Base-by-base conservation (phyloP, 75 land plant genomes). In the Cunninghamia lanceolata region DNA sequence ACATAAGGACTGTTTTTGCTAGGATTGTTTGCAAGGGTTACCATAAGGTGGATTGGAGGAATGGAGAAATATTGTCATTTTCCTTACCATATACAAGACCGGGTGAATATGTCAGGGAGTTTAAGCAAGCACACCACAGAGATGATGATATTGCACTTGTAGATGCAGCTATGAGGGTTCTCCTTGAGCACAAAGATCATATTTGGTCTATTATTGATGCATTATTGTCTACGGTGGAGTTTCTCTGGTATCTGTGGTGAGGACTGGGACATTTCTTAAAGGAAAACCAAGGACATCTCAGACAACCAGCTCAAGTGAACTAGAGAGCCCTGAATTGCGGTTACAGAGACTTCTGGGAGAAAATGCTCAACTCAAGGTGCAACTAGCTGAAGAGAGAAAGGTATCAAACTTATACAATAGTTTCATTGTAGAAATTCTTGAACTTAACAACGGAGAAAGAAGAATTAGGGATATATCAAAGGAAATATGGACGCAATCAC, bases 181-280 rank as follows among this genome's bases (percentile, higher is more conserved):
- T 32, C 76, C 92, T 96, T 52, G 83, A 86, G 36, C 85, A 93
- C 87, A 85, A 83, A 43, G 92, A 85, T 77, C 91, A 90, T 74
- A 50, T 86, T 0, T 93, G 90, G 95, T 38, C 83, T 74, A 92
- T 98, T 85, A 81, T 92, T 43, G 97, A 96, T 87, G 91, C 93
- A 17, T 93, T 36, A 85, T 96, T 86, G 97, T 88, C 35, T 98
- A 92, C 86, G 99, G 99, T 86, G 99, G 99, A 35, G 99, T 98
- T 30, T 96, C 96, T 77, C 94, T 97, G 28, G 87, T 93, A 66
- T 86, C 84, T 86, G 97, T 99, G 28, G 78, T 28, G 40, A 88
- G 85, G 87, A 95, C 99, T n/a, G 92, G 92, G 85, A 87, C 66
- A 1, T 95, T 91, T 87, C 86, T 98, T 1, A 87, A 88, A 21